phyloP scores from a whole-genome alignment of 306 rosid genomes.

The Vicia sativa region DNA sequence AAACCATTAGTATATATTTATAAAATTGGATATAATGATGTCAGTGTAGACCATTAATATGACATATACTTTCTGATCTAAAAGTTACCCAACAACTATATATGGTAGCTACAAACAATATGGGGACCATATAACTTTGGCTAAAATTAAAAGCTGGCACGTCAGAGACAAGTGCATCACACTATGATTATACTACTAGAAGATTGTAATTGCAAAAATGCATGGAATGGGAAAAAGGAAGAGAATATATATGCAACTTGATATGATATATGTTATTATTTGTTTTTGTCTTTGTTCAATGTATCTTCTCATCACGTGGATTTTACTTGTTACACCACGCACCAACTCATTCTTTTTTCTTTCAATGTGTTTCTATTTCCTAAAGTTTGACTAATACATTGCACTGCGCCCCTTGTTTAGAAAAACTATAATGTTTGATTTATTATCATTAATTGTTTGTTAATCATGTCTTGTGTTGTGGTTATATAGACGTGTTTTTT shows the following conservation, averaged over 20 bases:
- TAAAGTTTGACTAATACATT: constrained; percentile 1
- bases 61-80: not conserved
- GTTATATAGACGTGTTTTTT: not conserved
- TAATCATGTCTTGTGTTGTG: not conserved
- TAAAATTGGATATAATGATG: no score
- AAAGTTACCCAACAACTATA: not conserved
- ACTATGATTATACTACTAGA: not conserved
- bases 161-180: constrained; percentile 37
- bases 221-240: constrained; percentile 8
- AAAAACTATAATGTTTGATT: not conserved
- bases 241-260: constrained; percentile 42
- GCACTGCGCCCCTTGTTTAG: not conserved
- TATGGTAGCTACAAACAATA: not conserved
- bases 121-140: not conserved
- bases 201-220: constrained; percentile 6
- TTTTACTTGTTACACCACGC: constrained; percentile 26
- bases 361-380: not conserved
- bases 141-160: constrained; percentile 33
- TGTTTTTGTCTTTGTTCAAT: constrained; percentile 37
- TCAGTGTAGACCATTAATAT: not conserved
- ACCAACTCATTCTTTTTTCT: not conserved
- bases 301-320: constrained; percentile 37
- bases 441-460: not conserved
- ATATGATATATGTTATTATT: constrained; percentile 12
- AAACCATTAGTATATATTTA: no score